Percentiles rank a stretch among this genome's conserved stretches.
Conservation (phyloP, 176 grass and related monocot species). For the Avena sativa region DNA sequence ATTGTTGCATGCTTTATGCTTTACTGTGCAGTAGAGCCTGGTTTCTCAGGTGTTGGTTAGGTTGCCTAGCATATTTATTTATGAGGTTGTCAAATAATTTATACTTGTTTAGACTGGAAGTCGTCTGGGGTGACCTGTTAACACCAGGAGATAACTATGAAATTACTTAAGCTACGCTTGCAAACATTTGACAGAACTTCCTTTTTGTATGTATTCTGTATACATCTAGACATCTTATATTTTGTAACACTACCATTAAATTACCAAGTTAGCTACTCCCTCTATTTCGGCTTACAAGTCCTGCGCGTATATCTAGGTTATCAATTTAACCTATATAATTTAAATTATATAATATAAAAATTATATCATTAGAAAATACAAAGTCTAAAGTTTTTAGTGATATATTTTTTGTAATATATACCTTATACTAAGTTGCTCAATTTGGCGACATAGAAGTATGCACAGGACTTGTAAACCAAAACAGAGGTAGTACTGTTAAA, state of each 20-base stretch:
- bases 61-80: neutral
- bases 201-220: constrained; percentile 4
- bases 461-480: too few relatives aligned
- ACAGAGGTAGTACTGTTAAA: neutral
- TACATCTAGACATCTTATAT: neutral
- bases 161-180: too few relatives aligned
- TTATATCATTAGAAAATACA: too few relatives aligned
- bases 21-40: neutral
- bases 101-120: neutral
- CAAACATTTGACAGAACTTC: neutral
- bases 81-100: neutral
- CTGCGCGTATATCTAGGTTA: too few relatives aligned
- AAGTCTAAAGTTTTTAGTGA: too few relatives aligned
- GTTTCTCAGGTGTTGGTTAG: neutral
- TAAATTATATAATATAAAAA: too few relatives aligned
- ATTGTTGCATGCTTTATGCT: neutral
- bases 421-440: too few relatives aligned
- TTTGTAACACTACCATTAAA: neutral
- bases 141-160: neutral
- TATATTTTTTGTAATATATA: too few relatives aligned
- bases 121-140: neutral
- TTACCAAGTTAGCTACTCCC: neutral
- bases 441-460: too few relatives aligned
- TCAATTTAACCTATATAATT: too few relatives aligned
- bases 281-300: too few relatives aligned